phyloP scores from a whole-genome alignment of 352 stramenopile genomes.

The Globisporangium uncinulatum region DNA sequence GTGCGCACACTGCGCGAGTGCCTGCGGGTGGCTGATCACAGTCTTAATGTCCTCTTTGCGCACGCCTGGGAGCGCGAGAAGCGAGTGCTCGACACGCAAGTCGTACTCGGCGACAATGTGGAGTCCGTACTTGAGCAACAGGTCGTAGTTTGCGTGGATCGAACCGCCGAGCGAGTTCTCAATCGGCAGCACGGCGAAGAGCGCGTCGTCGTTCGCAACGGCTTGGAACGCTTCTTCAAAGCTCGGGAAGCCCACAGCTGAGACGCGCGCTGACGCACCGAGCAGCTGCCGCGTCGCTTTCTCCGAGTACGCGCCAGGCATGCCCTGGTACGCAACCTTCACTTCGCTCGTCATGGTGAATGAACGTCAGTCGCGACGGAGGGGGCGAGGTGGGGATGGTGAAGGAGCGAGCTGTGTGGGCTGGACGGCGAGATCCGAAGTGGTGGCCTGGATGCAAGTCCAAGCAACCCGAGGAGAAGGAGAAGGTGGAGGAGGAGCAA shows the following conservation, averaged over 20 bases:
- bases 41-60: slow-evolving; percentile 90
- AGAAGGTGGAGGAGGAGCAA: no score
- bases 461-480: no score
- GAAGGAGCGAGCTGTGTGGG: no score
- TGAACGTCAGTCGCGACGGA: background rate
- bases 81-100: slow-evolving; percentile 88
- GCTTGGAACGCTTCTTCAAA: slow-evolving; percentile 58
- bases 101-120: slow-evolving; percentile 65
- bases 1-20: slow-evolving; percentile 95
- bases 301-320: slow-evolving; percentile 96
- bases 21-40: slow-evolving; percentile 95
- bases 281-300: slow-evolving; percentile 94
- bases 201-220: slow-evolving; percentile 72
- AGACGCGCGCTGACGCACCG: slow-evolving; percentile 45
- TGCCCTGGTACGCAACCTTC: slow-evolving; percentile 94
- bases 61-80: slow-evolving; percentile 88
- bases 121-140: slow-evolving; percentile 66
- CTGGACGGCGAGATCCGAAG: slow-evolving; percentile 10
- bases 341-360: slow-evolving; percentile 37
- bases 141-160: slow-evolving; percentile 95
- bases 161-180: slow-evolving; percentile 94
- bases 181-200: slow-evolving; percentile 93
- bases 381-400: background rate
- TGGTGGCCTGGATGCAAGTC: no score
- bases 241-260: slow-evolving; percentile 46